Evolutionary conservation across 345 rosid genomes (phyloP), one percentile per base, ranked within the genome.

Genomic region (Fremontodendron californicum): DNA sequence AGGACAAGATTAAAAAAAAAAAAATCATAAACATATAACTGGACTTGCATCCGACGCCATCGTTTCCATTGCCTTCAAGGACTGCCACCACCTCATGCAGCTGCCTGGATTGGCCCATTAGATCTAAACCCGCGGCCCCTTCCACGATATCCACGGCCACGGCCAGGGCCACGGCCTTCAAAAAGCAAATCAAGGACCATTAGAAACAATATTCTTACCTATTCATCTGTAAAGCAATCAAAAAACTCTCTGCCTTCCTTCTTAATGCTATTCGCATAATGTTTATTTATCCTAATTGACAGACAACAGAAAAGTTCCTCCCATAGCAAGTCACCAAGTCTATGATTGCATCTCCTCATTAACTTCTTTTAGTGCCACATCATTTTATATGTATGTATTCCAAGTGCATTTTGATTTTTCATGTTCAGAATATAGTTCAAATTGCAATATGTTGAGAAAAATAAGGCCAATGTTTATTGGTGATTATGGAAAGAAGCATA

Each of bases 161-260:
- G 88, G 42, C 89, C 90, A n/a, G 89, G 88, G 15, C 94, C 94
- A 78, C 93, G 92, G 42, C 93, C 95, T 92, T 77, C 39, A 82
- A 25, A 18, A 42, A 21, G 27, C 10, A 51, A 51, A 19, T 5
- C 7, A 2, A 29, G 9, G 45, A 31, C 9, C 57, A 31, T 71
- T 35, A 71, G 25, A 69, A 69, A 49, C 16, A 6, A 46, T 45
- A 25, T 12, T 9, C 60, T 54, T 54, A n/a, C 27, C 29, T 55
- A 55, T 55, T 57, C 16, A 57, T 25, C 33, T 10, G 7, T 23
- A 23, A 16, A 57, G 33, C 16, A 25, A 25, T 3, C 10, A 12
- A 63, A 31, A 18, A n/a, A 33, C 21, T 55, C 61, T n/a, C 61
- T 1, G 40, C 10, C 15, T 13, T 46, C 27, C 37, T 69, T 69